Base-by-base conservation (phyloP, 169 alveolate species). In the Plasmodium fragile region DNA sequence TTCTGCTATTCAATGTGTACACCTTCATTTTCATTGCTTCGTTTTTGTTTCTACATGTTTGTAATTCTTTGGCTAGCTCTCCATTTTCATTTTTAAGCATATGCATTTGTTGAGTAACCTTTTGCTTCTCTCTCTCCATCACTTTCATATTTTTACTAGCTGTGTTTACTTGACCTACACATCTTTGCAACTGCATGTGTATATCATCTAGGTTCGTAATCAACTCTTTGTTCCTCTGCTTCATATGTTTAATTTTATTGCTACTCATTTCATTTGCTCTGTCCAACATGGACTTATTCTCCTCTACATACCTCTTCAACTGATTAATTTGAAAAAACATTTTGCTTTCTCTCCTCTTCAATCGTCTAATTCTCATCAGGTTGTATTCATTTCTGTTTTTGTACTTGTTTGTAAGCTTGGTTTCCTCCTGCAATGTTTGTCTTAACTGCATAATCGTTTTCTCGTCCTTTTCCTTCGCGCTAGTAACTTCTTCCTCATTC, bases 91-190 rank as follows among this genome's bases (percentile, higher is more conserved):
- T n/a, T 32, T 75, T 73, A n/a, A 84, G 16, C 0, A 75, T 32
- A 0, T 73, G 10, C 80, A 72, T 32, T n/a, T 84, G 73, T 0
- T 72, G 22, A 52, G 32, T 32, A 2, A 84, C 45, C n/a, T 72
- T 34, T n/a, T 84, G 81, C 28, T 84, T 84, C 69, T 84, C 93
- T 16, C 70, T 84, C 41, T 84, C 80, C n/a, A 84, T 45, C 4
- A 18, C 36, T 53, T 45, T 36, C 73, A 75, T 73, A 22, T 84
- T 84, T 16, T 53, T 49, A 73, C 79, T 75, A 13, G 52, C 78
- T 1, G 45, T 6, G 41, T 73, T 70, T 10, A 84, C 49, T 49
- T 84, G 36, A 16, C 70, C 30, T 28, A 84, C 70, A 30, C 85
- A 84, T 3, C 43, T 84, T 75, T 84, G 39, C 28, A 84, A 34